A percentile compares a stretch with the other conserved stretches of the same genome.
Conservation (phyloP, 108 stramenopile genomes). For the Seminavis robusta region DNA sequence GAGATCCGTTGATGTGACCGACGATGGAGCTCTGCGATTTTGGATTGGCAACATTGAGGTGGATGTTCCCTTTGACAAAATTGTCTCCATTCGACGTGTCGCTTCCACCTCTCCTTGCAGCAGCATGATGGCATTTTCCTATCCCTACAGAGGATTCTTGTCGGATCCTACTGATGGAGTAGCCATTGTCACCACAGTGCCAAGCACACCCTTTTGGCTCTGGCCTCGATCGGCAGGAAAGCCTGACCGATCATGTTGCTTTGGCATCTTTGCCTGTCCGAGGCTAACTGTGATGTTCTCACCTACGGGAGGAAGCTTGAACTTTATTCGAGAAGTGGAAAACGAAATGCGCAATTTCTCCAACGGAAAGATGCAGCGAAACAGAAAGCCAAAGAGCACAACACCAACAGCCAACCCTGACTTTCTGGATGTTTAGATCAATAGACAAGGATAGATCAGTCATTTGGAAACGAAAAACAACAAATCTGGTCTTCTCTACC, state of each 20-base stretch:
- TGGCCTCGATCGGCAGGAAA: conserved; percentile 86
- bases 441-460: background rate
- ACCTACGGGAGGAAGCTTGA: conserved; percentile 66
- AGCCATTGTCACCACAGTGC: conserved; percentile 77
- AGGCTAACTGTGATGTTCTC: conserved; percentile 78
- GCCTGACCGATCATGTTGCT: conserved; percentile 65
- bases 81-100: conserved; percentile 57
- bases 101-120: conserved; percentile 25
- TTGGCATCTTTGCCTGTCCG: conserved; percentile 70
- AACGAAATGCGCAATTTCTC: conserved; percentile 72
- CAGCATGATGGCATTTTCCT: conserved; percentile 32
- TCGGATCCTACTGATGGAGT: conserved; percentile 73
- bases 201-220: conserved; percentile 79
- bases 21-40: conserved; percentile 78
- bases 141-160: conserved; percentile 75
- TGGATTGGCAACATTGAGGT: conserved; percentile 90
- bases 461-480: too few species aligned
- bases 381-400: too few species aligned
- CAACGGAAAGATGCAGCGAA: conserved; percentile 5
- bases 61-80: conserved; percentile 84
- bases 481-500: too few species aligned
- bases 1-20: conserved; percentile 78
- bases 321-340: conserved; percentile 81
- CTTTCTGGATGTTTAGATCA: conserved; percentile 34
- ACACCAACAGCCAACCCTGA: too few species aligned